Conservation (phyloP, 2,329 filamentous ascomycete species). For the Cyphellophora attinorum region DNA sequence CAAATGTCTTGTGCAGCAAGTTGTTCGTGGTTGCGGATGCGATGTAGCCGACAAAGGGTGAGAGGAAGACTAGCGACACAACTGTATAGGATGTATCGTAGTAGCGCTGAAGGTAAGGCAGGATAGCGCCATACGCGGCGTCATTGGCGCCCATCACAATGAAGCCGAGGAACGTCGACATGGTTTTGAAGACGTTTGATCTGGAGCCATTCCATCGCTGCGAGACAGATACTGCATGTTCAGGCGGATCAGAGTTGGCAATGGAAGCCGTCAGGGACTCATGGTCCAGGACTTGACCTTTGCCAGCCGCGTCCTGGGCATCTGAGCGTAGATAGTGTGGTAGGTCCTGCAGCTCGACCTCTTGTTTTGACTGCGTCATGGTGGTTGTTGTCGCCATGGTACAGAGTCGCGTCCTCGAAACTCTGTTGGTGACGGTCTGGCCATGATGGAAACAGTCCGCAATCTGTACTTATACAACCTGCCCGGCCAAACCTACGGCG, state of each 20-base stretch:
- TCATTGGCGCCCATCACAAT: constrained; percentile 48
- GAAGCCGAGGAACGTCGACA: constrained; percentile 50
- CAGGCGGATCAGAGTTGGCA: constrained; percentile 18
- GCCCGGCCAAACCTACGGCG: no score
- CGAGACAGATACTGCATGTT: constrained; percentile 17
- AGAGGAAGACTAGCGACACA: constrained; percentile 40
- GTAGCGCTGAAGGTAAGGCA: constrained; percentile 30
- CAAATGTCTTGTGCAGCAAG: constrained; percentile 33
- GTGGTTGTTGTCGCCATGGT: no score
- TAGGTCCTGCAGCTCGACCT: no score
- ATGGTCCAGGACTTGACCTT: no score
- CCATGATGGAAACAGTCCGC: no score
- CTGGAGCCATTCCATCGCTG: constrained; percentile 35
- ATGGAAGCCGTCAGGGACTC: no score
- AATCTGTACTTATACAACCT: no score
- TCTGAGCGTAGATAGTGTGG: no score
- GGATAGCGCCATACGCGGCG: constrained; percentile 43
- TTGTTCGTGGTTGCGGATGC: constrained; percentile 35
- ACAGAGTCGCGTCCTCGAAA: no score
- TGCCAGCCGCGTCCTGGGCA: no score
- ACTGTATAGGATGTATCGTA: constrained; percentile 35
- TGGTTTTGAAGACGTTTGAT: constrained; percentile 36
- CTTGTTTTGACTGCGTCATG: no score
- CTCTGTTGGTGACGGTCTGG: no score
- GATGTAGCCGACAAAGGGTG: constrained; percentile 38